These are phyloP conservation scores for Sphagnum fallax DNA, from an alignment of 228 moss, liverwort and hornwort genomes.

Conservation along the genomic window DNA sequence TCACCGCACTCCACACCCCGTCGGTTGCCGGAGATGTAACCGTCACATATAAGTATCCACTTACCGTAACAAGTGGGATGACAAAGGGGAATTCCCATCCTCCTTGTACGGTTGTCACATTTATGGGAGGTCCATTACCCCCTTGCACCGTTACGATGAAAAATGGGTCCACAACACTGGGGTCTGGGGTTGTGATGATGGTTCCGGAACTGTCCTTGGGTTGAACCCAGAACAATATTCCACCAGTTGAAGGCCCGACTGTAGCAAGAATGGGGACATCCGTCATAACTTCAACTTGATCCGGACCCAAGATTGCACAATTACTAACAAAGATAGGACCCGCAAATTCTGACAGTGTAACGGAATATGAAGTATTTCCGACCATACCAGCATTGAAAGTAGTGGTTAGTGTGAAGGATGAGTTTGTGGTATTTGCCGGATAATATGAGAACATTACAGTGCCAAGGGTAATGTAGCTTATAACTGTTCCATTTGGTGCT, in stretches of 20 bases:
- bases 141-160: conserved; percentile 19
- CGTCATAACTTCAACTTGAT: conserved; percentile 29
- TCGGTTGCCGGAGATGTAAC: conserved; percentile 17
- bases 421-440: too few relatives aligned
- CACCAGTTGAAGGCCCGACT: conserved; percentile 10
- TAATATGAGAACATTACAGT: too few relatives aligned
- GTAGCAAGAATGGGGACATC: conserved; percentile 20
- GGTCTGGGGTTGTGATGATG: conserved; percentile 22
- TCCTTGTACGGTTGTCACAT: conserved; percentile 18
- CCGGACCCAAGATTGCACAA: conserved; percentile 13
- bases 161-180: conserved; percentile 14
- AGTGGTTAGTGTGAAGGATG: too few relatives aligned
- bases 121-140: conserved; percentile 2
- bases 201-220: conserved; percentile 32
- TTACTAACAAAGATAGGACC: conserved; percentile 11
- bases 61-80: conserved; percentile 18
- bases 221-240: conserved; percentile 27
- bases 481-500: neutral
- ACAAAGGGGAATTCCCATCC: conserved; percentile 30
- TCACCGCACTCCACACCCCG: conserved; percentile 6
- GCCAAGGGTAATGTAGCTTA: conserved; percentile 9
- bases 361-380: too few relatives aligned
- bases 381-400: too few relatives aligned
- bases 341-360: neutral
- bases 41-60: conserved; percentile 18